A percentile compares a stretch with the other conserved stretches of the same genome.
Conservation (phyloP, 169 alveolate species). For the Amoebophrya sp. region DNA sequence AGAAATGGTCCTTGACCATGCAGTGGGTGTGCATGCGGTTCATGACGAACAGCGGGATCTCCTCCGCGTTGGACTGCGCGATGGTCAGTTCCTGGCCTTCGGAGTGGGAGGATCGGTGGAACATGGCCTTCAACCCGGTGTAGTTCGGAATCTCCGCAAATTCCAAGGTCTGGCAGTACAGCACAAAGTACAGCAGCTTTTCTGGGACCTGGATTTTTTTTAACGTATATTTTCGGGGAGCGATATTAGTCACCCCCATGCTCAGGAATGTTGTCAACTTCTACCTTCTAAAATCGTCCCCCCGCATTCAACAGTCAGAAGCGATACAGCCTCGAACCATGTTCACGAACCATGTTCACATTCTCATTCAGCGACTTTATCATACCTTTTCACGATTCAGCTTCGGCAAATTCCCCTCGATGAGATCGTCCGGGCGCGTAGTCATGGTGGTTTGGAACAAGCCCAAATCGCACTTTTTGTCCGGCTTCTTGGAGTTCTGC, state of each 20-base stretch:
- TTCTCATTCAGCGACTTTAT: too few relatives aligned
- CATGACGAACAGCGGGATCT: neutral
- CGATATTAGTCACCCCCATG: too few relatives aligned
- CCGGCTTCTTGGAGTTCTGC: conserved; percentile 16
- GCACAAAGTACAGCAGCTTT: conserved; percentile 9
- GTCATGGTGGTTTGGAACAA: neutral
- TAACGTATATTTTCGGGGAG: too few relatives aligned
- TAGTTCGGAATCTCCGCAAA: neutral
- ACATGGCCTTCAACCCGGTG: neutral
- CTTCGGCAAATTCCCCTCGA: conserved; percentile 2
- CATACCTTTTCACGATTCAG: neutral
- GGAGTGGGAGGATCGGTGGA: neutral
- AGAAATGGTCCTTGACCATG: neutral
- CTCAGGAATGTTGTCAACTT: too few relatives aligned
- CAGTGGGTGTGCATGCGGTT: neutral
- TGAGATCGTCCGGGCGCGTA: neutral
- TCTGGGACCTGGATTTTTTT: conserved; percentile 4
- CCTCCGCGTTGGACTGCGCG: neutral
- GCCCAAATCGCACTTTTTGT: conserved; percentile 19
- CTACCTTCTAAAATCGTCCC: too few relatives aligned
- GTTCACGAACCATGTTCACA: too few relatives aligned
- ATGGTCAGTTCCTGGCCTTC: neutral
- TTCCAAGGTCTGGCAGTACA: neutral
- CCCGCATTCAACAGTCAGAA: too few relatives aligned
- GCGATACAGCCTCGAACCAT: too few relatives aligned